Conservation (phyloP, 2,329 filamentous ascomycete genomes). For the Monilinia vaccinii-corymbosi region DNA sequence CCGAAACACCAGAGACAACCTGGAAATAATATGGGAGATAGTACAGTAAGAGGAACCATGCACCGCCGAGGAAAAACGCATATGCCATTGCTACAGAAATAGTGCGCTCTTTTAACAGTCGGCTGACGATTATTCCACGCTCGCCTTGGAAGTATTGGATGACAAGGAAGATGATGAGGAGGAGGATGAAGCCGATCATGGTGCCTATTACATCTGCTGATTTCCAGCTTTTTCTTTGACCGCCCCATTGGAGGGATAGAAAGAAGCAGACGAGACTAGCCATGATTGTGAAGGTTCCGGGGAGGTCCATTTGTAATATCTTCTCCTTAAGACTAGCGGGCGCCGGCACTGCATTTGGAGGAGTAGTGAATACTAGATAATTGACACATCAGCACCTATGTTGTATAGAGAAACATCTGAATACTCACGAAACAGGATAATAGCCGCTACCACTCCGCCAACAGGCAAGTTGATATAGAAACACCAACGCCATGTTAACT, state of each 20-base stretch:
- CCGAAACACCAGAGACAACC: conserved; percentile 30
- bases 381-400: neutral
- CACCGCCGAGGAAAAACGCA: conserved; percentile 35
- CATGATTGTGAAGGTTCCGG: conserved; percentile 39
- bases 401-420: neutral
- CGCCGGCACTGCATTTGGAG: conserved; percentile 32
- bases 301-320: conserved; percentile 39
- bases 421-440: conserved; percentile 1
- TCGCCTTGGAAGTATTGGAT: conserved; percentile 37
- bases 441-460: conserved; percentile 31
- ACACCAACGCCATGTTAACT: conserved; percentile 50
- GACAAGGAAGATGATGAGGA: conserved; percentile 30
- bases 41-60: conserved; percentile 38
- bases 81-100: conserved; percentile 36
- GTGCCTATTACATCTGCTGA: conserved; percentile 35
- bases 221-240: conserved; percentile 36
- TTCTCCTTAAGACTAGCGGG: conserved; percentile 35
- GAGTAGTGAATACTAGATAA: conserved; percentile 26
- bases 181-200: conserved; percentile 32
- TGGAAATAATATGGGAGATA: conserved; percentile 46
- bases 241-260: conserved; percentile 41
- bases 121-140: conserved; percentile 41
- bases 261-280: conserved; percentile 35
- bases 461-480: conserved; percentile 22
- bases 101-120: conserved; percentile 35